phyloP scores from a whole-genome alignment of 2,329 filamentous ascomycete genomes.

The Diaporthe nobilis region DNA sequence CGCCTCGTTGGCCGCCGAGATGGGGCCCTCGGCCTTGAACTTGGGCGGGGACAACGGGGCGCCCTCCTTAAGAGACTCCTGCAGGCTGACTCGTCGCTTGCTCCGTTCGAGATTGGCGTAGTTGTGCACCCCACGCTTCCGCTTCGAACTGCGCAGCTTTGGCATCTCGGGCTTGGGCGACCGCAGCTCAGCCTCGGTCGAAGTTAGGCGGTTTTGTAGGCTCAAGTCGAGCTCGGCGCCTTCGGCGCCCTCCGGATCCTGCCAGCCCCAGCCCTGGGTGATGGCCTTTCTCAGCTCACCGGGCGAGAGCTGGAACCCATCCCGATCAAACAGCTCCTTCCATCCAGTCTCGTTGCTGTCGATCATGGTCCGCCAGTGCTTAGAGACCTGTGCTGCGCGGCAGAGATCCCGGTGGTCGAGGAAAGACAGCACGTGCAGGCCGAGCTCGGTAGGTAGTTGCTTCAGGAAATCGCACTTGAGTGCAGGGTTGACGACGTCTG shows the following conservation, averaged over 20 bases:
- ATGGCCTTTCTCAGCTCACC: conserved; percentile 91
- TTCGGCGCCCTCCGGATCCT: conserved; percentile 82
- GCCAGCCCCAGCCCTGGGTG: conserved; percentile 96
- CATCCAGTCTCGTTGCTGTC: conserved; percentile 96
- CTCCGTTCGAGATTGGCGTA: conserved; percentile 63
- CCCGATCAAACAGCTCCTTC: conserved; percentile 90
- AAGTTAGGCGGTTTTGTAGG: conserved; percentile 65
- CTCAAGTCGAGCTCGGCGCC: conserved; percentile 88
- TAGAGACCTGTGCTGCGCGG: conserved; percentile 92
- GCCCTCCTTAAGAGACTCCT: conserved; percentile 62
- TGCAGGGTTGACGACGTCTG: conserved; percentile 91
- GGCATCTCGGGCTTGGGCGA: conserved; percentile 59
- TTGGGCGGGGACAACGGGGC: conserved; percentile 57
- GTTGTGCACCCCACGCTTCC: conserved; percentile 66
- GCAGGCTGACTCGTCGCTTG: conserved; percentile 67
- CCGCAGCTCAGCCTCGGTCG: conserved; percentile 67
- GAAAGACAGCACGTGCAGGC: conserved; percentile 88
- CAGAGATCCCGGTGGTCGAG: conserved; percentile 90
- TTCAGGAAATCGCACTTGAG: conserved; percentile 94
- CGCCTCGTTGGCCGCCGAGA: conserved; percentile 89
- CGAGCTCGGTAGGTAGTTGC: conserved; percentile 87
- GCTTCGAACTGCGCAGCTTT: conserved; percentile 67
- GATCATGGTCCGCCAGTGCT: conserved; percentile 90
- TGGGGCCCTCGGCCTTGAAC: conserved; percentile 82
- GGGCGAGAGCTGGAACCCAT: conserved; percentile 83